Conservation (phyloP, 169 alveolate species). For the Cryptosporidium xiaoi region DNA sequence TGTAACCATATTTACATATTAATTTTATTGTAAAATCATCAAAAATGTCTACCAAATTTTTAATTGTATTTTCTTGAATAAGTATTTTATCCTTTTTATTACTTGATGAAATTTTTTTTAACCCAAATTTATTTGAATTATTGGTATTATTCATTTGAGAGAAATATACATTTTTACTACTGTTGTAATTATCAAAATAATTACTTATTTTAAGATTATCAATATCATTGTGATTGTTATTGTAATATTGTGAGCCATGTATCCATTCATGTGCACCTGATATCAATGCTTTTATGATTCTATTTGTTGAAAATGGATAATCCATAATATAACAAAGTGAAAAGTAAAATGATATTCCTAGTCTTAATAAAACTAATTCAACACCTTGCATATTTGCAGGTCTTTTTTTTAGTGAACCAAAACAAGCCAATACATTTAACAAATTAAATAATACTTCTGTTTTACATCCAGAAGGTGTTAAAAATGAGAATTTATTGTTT, state of each 20-base stretch:
- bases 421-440: constrained; percentile 62
- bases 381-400: constrained; percentile 69
- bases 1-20: constrained; percentile 54
- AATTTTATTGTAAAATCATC: constrained; percentile 63
- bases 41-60: constrained; percentile 27
- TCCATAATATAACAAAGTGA: constrained; percentile 62
- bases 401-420: constrained; percentile 67
- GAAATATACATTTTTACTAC: neutral
- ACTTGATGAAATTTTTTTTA: constrained; percentile 19
- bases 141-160: neutral
- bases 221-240: too few species aligned
- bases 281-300: constrained; percentile 57
- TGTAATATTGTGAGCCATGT: constrained; percentile 36
- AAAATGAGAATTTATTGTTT: constrained; percentile 39
- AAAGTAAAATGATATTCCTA: constrained; percentile 68
- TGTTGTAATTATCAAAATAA: neutral
- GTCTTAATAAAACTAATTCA: constrained; percentile 52
- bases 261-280: constrained; percentile 72
- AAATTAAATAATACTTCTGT: constrained; percentile 54
- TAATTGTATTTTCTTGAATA: constrained; percentile 59
- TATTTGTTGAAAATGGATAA: constrained; percentile 71
- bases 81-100: constrained; percentile 15
- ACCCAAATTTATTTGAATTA: neutral
- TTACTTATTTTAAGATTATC: neutral
- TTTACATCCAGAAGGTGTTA: constrained; percentile 72